Conservation (phyloP, 257 asterid genomes). For the Haberlea rhodopensis region DNA sequence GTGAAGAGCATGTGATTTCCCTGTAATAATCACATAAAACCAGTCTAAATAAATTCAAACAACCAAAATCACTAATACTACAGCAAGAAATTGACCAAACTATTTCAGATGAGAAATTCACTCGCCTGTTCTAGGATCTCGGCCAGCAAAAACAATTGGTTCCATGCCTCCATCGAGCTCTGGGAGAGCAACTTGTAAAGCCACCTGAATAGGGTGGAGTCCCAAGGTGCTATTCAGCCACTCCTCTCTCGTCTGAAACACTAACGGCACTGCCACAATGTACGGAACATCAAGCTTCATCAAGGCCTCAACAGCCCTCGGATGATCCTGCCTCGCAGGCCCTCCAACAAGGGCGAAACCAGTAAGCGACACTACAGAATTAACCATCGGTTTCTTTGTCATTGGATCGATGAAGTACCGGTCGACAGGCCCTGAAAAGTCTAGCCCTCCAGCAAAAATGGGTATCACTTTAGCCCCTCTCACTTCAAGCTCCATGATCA, state of each 20-base stretch:
- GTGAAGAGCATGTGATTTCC: slow-evolving; percentile 98
- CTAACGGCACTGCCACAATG: slow-evolving; percentile 87
- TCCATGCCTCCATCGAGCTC: slow-evolving; percentile 99
- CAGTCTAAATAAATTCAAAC: neutral
- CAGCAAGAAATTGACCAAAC: slow-evolving; percentile 1
- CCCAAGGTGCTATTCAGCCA: slow-evolving; percentile 95
- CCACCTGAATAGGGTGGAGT: slow-evolving; percentile 93
- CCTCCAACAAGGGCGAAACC: slow-evolving; percentile 98
- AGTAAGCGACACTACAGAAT: slow-evolving; percentile 76
- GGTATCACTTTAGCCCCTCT: slow-evolving; percentile 95
- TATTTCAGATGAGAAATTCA: slow-evolving; percentile 18
- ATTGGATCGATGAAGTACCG: slow-evolving; percentile 69
- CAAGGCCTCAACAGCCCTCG: slow-evolving; percentile 87
- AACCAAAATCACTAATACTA: neutral
- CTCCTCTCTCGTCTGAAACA: slow-evolving; percentile 96
- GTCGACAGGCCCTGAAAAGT: slow-evolving; percentile 93
- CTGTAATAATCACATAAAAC: slow-evolving; percentile 33
- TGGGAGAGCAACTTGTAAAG: slow-evolving; percentile 92
- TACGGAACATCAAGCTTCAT: slow-evolving; percentile 91
- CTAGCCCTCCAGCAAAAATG: slow-evolving; percentile 91
- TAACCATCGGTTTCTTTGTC: slow-evolving; percentile 74
- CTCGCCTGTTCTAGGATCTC: slow-evolving; percentile 94
- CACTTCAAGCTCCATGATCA: slow-evolving; percentile 96
- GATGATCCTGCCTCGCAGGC: slow-evolving; percentile 97
- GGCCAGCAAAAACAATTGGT: slow-evolving; percentile 87